Base-by-base conservation (phyloP, 2,329 filamentous ascomycete genomes). In the Lasiodiplodia citricola region DNA sequence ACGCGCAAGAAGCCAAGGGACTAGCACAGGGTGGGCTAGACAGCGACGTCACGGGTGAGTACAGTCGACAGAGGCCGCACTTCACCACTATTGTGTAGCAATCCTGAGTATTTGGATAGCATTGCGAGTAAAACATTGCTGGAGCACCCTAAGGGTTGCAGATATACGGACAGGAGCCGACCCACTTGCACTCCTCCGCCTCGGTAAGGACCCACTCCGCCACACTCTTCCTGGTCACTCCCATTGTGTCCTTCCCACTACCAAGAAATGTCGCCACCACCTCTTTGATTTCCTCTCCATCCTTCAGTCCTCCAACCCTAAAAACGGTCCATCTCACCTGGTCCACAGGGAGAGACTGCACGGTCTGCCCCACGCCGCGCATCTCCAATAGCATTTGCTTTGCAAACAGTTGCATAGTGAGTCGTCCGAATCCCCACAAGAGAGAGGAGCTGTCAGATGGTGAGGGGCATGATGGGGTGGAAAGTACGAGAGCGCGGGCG, bases 201-300 rank as follows among this genome's bases (percentile, higher is more conserved):
- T 55, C 52, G 23, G 11, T n/a, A n/a, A 55, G 23, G 8, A 55
- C 52, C 52, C 52, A 55, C 25, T 55, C 68, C 7, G 56, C 57
- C 52, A 71, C 47, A 14, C 70, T 58, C 25, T 38, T 63, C 14
- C 64, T 60, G 6, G 70, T 66, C 23, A 60, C 68, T 13, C 16
- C 52, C 8, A 47, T 60, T 50, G 52, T 58, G 25, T 55, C 52
- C 52, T 31, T 31, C 14, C 52, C 52, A 25, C 52, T 55, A 23
- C 52, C 52, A 23, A 55, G 31, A 3, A 55, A 55, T 25, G 52
- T 55, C 52, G 23, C 52, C 52, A 31, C 52, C 18, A 55, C 52
- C 23, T 51, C 50, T 1, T 18, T 55, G 23, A 18, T 2, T n/a
- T 28, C 52, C 8, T 55, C 52, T 14, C 52, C 23, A n/a, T 55